Base-by-base conservation (phyloP, 2,329 filamentous ascomycete species). In the Pseudomassariella vexata region DNA sequence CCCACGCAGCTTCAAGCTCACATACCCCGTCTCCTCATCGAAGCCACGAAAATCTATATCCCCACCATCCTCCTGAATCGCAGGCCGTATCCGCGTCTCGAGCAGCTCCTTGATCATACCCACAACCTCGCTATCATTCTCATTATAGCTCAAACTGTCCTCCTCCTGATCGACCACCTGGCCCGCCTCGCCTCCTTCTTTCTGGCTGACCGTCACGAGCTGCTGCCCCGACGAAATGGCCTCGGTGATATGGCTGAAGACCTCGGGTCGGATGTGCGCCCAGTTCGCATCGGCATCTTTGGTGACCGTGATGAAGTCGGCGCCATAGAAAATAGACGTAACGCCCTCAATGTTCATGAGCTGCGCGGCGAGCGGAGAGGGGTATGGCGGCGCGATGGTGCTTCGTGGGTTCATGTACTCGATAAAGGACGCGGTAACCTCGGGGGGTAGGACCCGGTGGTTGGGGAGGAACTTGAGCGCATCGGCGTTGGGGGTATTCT, bases 51-150 rank as follows among this genome's bases (percentile, higher is more conserved):
- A 94, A 58, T 98, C 92, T 51, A 98, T 96, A 56, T 98, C 92
- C 27, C 92, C 92, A 28, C 92, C 92, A 47, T 98, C 92, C 57
- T 96, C 92, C 59, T 96, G 92, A 41, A 98, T 98, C 1, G 90
- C 85, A 1, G 92, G 92, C 25, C 92, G 75, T 52, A 98, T 95
- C 40, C 92, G 74, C 17, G 92, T 98, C 62, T 98, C 92, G 21
- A 98, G 70, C 19, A 98, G 67, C 63, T 98, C 92, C 66, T 96
- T 95, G 63, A 98, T 96, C 92, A 96, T 96, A 37, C 87, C 84
- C 7, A 98, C 83, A 9, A 95, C 86, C 62, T 98, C 92, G 45
- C 81, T 82, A 56, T 98, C 92, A 41, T 94, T 82, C 54, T 95
- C 88, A 48, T 90, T 80, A 57, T 90, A 95, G 15, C 76, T 76